Base-by-base conservation (phyloP, 495 filamentous ascomycete species). In the Aspergillus homomorphus region DNA sequence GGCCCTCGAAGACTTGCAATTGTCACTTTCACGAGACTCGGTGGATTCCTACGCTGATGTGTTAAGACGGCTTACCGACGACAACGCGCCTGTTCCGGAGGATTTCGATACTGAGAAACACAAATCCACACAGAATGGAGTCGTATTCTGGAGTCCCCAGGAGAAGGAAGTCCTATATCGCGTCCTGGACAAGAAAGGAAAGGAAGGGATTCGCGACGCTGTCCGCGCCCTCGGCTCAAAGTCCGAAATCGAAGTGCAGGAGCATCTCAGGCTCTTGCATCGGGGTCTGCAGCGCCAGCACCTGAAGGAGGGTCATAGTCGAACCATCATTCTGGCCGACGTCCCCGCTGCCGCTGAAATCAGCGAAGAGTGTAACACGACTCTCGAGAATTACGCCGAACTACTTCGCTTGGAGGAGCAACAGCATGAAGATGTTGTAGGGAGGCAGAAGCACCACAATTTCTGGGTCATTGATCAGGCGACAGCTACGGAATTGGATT, bases 311-410 rank as follows among this genome's bases (percentile, higher is more conserved):
- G 21, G 56, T 56, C 59, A 66, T 56, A 38, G 56, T 48, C 62
- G 60, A 54, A 60, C 66, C 16, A 48, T 73, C 53, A 57, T 69
- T 42, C 41, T 69, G 64, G 62, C 55, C 56, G 58, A 90, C 46
- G 64, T 91, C 0, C 84, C 91, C 1, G 86, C 90, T 22, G 92
- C 93, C 0, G 54, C 82, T 3, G 90, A 97, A 64, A 67, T 97
- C 21, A 84, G 83, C 55, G 70, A 78, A n/a, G 77, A 84, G 55
- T 88, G 87, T 62, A 82, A 79, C 56, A 69, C 69, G 1, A 77
- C 80, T n/a, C 79, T 96, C 2, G 89, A 96, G 52, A 66, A 75
- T 44, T 83, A 86, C 24, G 91, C 85, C 0, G 84, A 90, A 57
- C 70, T 73, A 12, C 58, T 94, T 14, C 72, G 82, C 3, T 62